Conservation (phyloP, 176 grass and related monocot species). For the Poa pratensis region DNA sequence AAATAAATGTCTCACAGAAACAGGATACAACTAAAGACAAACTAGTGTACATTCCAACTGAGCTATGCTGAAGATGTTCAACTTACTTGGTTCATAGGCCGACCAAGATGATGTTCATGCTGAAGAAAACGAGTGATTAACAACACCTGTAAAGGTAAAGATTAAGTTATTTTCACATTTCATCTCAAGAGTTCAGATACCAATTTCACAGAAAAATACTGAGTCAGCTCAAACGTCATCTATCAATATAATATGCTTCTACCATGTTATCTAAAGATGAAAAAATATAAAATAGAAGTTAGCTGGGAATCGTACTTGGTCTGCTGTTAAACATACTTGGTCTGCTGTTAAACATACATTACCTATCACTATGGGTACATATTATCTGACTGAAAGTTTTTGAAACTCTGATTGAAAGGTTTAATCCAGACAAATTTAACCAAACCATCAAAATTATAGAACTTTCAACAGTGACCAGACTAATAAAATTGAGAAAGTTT, state of each 20-base stretch:
- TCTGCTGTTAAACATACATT: not conserved
- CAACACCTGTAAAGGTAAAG: constrained; percentile 70
- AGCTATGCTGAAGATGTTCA: constrained; percentile 10
- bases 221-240: constrained; percentile 29
- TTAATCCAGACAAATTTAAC: constrained; percentile 14
- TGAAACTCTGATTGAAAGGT: not conserved
- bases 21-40: not conserved
- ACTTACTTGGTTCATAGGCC: constrained; percentile 82
- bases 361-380: not conserved
- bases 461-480: not conserved
- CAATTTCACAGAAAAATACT: not conserved
- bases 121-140: constrained; percentile 94
- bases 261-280: constrained; percentile 3
- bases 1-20: not conserved
- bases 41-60: constrained; percentile 12
- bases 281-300: constrained; percentile 21
- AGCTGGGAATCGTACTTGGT: not conserved
- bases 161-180: constrained; percentile 19
- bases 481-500: constrained; percentile 12
- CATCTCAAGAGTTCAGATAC: constrained; percentile 31
- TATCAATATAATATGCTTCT: constrained; percentile 30
- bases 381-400: not conserved
- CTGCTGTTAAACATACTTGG: not conserved
- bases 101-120: constrained; percentile 93
- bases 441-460: not conserved